phyloP scores from a whole-genome alignment of 1,284 basidiomycete genomes.

The Volvariella volvacea region DNA sequence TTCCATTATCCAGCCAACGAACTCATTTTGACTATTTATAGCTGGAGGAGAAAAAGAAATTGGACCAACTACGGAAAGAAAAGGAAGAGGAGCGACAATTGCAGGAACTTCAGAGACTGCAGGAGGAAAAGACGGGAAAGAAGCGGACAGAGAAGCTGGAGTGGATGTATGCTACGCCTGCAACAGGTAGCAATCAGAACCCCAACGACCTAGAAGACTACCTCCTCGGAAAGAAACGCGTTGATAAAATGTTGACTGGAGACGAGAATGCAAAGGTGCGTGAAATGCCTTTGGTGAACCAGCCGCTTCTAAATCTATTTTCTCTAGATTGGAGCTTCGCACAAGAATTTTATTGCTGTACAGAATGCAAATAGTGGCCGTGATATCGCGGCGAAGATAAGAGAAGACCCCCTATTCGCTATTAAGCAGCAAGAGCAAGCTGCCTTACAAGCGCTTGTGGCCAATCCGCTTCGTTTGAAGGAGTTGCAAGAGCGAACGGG shows the following conservation, averaged over 20 bases:
- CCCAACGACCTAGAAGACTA: constrained; percentile 94
- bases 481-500: constrained; percentile 76
- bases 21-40: constrained; percentile 23
- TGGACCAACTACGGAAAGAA: constrained; percentile 94
- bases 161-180: constrained; percentile 99
- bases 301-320: too few relatives aligned
- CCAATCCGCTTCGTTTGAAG: constrained; percentile 84
- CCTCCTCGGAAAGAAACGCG: constrained; percentile 95
- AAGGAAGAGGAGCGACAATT: constrained; percentile 96
- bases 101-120: constrained; percentile 91
- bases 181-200: constrained; percentile 76
- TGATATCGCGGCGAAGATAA: constrained; percentile 89
- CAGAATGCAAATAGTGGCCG: constrained; percentile 90
- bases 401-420: constrained; percentile 92
- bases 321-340: constrained; percentile 65
- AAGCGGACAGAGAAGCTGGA: constrained; percentile 92
- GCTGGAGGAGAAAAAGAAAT: constrained; percentile 97
- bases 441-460: constrained; percentile 83
- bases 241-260: constrained; percentile 90
- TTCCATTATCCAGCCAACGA: background rate
- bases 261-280: constrained; percentile 85
- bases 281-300: too few relatives aligned
- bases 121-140: constrained; percentile 92
- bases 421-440: constrained; percentile 98
- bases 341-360: constrained; percentile 87